Base-by-base conservation (phyloP, 148 eudicot species). In the Vaccinium vitisidaea region DNA sequence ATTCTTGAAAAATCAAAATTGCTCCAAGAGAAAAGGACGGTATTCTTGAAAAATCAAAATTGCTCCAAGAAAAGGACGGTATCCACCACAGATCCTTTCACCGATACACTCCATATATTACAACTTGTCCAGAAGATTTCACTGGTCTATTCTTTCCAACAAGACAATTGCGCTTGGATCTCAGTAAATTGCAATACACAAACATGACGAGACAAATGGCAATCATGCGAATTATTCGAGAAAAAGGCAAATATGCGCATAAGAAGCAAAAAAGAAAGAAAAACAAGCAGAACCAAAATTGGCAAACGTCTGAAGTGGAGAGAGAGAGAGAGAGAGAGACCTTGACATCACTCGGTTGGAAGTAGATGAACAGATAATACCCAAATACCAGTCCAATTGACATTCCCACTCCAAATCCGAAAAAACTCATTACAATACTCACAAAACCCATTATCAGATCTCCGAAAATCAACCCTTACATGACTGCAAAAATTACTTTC, bases 401-500 rank as follows among this genome's bases (percentile, higher is more conserved):
- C 46, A 90, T 89, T 82, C 98, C 98, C 30, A 94, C 75, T 86
- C 98, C 98, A 92, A 96, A 96, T 89, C 98, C 98, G 58, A 89
- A 86, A 56, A 88, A 77, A 70, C 98, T 93, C 90, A 92, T 12
- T 63, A 94, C 61, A 14, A 93, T 86, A 88, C 96, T 94, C 74
- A 96, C 49, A 39, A 96, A 75, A 83, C 98, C 98, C 98, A 96
- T 95, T 86, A 77, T 67, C 78, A 67, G 78, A 83, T 83, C 80
- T 82, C 79, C 48, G 48, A 36, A 54, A 59, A 14, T 65, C 74
- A 53, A 48, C 59, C 46, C 46, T 19, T 5, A 43, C 46, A 0
- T 43, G 46, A 43, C 46, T 43, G 46, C 46, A 43, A 43, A 43
- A 43, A 43, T 43, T 0, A 43, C 46, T 43, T 43, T 43, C 46